Evolutionary conservation across 179 eudicot species (phyloP).

Genomic region (Beta macrorhiza): DNA sequence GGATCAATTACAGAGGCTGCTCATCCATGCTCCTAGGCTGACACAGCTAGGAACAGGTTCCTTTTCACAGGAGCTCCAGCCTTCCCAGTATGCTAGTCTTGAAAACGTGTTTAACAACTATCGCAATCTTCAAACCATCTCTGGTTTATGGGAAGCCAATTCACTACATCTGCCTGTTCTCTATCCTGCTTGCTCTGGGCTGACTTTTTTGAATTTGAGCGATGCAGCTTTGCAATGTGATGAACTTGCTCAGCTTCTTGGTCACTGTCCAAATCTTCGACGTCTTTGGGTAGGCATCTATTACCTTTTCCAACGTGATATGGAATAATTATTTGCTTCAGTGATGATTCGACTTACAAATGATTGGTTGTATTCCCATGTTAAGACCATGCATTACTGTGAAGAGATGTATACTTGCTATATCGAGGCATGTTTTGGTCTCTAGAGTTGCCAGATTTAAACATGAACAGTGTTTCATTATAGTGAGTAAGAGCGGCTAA

Average conservation of each 20-base stretch:
- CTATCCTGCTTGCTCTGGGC: constrained; percentile 55
- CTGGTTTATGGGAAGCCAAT: constrained; percentile 73
- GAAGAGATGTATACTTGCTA: neutral
- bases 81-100: constrained; percentile 41
- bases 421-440: neutral
- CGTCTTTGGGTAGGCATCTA: constrained; percentile 81
- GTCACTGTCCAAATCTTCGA: constrained; percentile 64
- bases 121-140: constrained; percentile 51
- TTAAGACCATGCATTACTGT: neutral
- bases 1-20: constrained; percentile 62
- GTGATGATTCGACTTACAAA: neutral
- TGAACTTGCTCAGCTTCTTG: constrained; percentile 64
- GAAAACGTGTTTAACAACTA: constrained; percentile 54
- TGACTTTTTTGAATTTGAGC: constrained; percentile 76
- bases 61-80: constrained; percentile 65
- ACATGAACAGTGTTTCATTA: neutral
- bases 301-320: neutral
- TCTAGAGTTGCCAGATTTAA: neutral
- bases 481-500: neutral
- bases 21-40: constrained; percentile 59
- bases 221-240: constrained; percentile 53
- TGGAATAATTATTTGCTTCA: neutral
- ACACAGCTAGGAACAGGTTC: constrained; percentile 77
- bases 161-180: constrained; percentile 51
- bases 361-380: neutral